A percentile compares a stretch with the other conserved stretches of the same genome.
phyloP scores from a whole-genome alignment of 805 yeast species.

The Deakozyma indianensis region DNA sequence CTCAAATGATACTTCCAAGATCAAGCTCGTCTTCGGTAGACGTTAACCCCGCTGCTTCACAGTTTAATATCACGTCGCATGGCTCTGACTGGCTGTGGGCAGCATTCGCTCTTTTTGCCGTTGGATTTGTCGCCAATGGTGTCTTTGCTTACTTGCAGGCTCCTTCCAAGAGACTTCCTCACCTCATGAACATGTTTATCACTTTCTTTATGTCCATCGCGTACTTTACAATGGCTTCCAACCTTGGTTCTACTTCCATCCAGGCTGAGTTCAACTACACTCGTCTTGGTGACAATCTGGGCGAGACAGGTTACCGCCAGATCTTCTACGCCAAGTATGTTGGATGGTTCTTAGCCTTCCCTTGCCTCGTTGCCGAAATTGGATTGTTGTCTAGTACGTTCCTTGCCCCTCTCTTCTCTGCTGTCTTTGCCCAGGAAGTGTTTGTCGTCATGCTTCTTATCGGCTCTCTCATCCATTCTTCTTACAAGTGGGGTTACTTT shows the following conservation, averaged over 20 bases:
- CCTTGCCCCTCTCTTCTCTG: slow-evolving; percentile 2
- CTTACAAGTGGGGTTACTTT: slow-evolving; percentile 60
- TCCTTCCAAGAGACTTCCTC: slow-evolving; percentile 15
- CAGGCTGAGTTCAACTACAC: slow-evolving; percentile 36
- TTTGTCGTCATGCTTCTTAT: slow-evolving; percentile 41
- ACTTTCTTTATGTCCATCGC: slow-evolving; percentile 30
- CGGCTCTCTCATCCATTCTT: slow-evolving; percentile 38
- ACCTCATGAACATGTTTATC: slow-evolving; percentile 24
- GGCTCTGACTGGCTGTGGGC: slow-evolving; percentile 65
- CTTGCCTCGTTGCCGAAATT: slow-evolving; percentile 25
- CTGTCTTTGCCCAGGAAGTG: slow-evolving; percentile 27
- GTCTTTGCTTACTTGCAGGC: slow-evolving; percentile 12
- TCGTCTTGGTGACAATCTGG: slow-evolving; percentile 16
- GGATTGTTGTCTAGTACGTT: slow-evolving; percentile 21
- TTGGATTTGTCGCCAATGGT: slow-evolving; percentile 16
- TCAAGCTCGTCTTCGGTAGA: slow-evolving; percentile 11
- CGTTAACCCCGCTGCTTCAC: slow-evolving; percentile 32
- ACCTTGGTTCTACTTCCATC: slow-evolving; percentile 39
- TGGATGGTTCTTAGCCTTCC: slow-evolving; percentile 46
- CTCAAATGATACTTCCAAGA: too few species aligned
- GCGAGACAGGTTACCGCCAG: slow-evolving; percentile 29
- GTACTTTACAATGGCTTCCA: slow-evolving; percentile 43
- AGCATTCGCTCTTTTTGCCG: slow-evolving; percentile 33
- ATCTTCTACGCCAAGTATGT: slow-evolving; percentile 41
- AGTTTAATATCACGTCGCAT: slow-evolving; percentile 37